These are phyloP conservation scores for Colletotrichum acutatum DNA, from an alignment of 2,329 filamentous ascomycete species.

Conservation along the genomic window DNA sequence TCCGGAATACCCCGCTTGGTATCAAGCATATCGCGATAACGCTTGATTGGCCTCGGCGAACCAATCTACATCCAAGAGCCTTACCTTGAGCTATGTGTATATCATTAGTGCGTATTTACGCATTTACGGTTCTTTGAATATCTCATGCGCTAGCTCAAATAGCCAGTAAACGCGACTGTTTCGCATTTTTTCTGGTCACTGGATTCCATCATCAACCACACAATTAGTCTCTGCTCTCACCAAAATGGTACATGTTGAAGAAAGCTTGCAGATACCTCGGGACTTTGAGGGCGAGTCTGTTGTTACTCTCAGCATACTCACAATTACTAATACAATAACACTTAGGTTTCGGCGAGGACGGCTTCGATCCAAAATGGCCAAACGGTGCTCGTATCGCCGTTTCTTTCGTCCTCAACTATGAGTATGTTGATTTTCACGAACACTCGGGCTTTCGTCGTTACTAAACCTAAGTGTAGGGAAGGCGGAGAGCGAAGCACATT, in stretches of 20 bases:
- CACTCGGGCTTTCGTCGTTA: too few relatives aligned
- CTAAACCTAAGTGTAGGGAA: conserved; percentile 30
- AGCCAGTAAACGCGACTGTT: not conserved
- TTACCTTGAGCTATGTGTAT: not conserved
- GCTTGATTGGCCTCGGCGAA: not conserved
- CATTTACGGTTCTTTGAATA: too few relatives aligned
- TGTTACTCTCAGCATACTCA: too few relatives aligned
- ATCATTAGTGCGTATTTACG: not conserved
- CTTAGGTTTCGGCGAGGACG: conserved; percentile 38
- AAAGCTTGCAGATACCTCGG: conserved; percentile 20
- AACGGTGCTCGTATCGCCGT: conserved; percentile 39
- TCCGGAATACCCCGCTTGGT: not conserved
- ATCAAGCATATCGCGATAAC: not conserved
- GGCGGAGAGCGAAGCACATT: conserved; percentile 41
- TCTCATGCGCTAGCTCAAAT: too few relatives aligned
- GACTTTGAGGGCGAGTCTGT: conserved; percentile 41
- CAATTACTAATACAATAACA: not conserved
- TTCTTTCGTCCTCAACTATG: conserved; percentile 40
- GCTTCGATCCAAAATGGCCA: conserved; percentile 40
- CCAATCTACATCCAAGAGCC: not conserved
- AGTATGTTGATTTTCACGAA: conserved; percentile 28
- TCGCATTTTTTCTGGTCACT: too few relatives aligned
- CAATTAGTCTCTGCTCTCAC: not conserved
- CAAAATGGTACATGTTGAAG: conserved; percentile 21
- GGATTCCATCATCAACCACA: not conserved